Conservation (phyloP, 768 basidiomycete species). For the Boletus fagicola region DNA sequence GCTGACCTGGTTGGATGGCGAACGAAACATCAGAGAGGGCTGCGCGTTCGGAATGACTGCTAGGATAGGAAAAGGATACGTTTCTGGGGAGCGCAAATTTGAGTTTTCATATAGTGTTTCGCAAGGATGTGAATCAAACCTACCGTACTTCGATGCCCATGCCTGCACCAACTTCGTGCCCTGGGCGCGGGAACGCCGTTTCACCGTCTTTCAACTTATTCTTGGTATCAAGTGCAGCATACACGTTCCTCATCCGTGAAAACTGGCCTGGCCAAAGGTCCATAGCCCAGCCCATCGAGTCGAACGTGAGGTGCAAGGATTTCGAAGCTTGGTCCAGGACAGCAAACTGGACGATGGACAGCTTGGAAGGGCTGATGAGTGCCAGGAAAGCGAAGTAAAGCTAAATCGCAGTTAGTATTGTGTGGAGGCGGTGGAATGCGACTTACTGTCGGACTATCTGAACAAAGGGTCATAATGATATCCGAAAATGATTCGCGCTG, state of each 20-base stretch:
- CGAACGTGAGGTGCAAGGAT: slow-evolving; percentile 25
- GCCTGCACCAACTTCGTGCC: slow-evolving; percentile 9
- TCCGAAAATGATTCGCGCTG: background rate
- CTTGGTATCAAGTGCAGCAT: slow-evolving; percentile 17
- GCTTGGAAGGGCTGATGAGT: slow-evolving; percentile 23
- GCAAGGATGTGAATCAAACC: background rate
- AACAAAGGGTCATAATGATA: slow-evolving; percentile 11
- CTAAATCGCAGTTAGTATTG: slow-evolving; percentile 1
- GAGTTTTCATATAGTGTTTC: background rate
- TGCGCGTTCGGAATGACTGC: slow-evolving; percentile 23
- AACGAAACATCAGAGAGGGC: slow-evolving; percentile 32
- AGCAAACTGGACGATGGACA: slow-evolving; percentile 33
- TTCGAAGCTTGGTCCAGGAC: slow-evolving; percentile 27
- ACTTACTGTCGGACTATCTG: slow-evolving; percentile 20
- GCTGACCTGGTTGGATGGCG: slow-evolving; percentile 30
- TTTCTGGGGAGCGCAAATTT: slow-evolving; percentile 36
- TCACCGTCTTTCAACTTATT: slow-evolving; percentile 30
- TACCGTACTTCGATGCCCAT: slow-evolving; percentile 23
- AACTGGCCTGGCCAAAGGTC: slow-evolving; percentile 14
- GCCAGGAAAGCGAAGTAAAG: slow-evolving; percentile 32
- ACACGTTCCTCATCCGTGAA: slow-evolving; percentile 24
- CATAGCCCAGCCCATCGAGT: slow-evolving; percentile 5
- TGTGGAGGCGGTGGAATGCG: background rate
- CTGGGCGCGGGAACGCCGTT: slow-evolving; percentile 23
- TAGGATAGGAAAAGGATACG: slow-evolving; percentile 54